phyloP scores from a whole-genome alignment of 176 grass and related monocot genomes.

The Alopecurus myosuroides region DNA sequence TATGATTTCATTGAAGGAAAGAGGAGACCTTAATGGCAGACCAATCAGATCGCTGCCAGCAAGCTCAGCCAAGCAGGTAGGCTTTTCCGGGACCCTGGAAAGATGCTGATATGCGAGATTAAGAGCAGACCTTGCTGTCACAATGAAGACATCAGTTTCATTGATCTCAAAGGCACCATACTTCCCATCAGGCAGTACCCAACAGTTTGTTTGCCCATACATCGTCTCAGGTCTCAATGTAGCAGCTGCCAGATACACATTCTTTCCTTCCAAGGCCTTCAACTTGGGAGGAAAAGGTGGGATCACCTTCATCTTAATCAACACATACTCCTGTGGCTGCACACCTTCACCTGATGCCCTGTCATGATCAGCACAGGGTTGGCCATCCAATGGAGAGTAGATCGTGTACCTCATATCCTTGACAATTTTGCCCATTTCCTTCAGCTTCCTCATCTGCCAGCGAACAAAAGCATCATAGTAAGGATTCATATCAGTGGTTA shows the following conservation, averaged over 20 bases:
- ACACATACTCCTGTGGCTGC: slow-evolving; percentile 65
- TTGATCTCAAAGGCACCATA: slow-evolving; percentile 86
- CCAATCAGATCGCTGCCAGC: slow-evolving; percentile 73
- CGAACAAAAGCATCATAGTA: slow-evolving; percentile 80
- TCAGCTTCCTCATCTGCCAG: slow-evolving; percentile 84
- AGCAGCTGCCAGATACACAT: slow-evolving; percentile 69
- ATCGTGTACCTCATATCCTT: slow-evolving; percentile 77
- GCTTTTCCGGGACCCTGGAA: slow-evolving; percentile 49
- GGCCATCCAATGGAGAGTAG: slow-evolving; percentile 76
- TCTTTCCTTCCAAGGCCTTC: slow-evolving; percentile 66
- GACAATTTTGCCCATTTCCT: slow-evolving; percentile 62
- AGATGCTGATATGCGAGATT: slow-evolving; percentile 81
- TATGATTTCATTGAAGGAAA: slow-evolving; percentile 63
- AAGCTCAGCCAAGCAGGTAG: slow-evolving; percentile 56
- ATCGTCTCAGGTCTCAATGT: slow-evolving; percentile 80
- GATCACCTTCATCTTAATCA: slow-evolving; percentile 81
- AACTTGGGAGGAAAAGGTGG: slow-evolving; percentile 60
- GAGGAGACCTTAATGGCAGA: slow-evolving; percentile 65
- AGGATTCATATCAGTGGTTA: slow-evolving; percentile 72
- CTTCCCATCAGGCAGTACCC: slow-evolving; percentile 69
- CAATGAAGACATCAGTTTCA: slow-evolving; percentile 72
- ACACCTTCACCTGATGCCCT: slow-evolving; percentile 65
- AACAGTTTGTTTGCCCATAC: slow-evolving; percentile 85
- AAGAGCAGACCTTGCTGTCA: slow-evolving; percentile 61
- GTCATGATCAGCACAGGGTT: slow-evolving; percentile 84